phyloP scores from a whole-genome alignment of 108 stramenopile genomes.

The Skeletonema grethae region DNA sequence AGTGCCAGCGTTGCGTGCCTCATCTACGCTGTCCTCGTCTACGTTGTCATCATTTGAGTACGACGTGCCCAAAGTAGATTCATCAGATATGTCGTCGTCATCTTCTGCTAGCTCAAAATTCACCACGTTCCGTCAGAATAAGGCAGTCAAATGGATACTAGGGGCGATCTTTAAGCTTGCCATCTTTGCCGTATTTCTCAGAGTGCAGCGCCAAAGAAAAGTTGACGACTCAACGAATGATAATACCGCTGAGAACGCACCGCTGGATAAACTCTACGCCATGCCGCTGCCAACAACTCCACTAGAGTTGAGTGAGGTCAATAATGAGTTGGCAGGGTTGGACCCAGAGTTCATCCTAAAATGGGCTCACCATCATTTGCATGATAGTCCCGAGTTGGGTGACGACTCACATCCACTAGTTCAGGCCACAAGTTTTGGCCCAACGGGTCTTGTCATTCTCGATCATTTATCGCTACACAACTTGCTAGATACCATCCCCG shows the following conservation, averaged over 20 bases:
- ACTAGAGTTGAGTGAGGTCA: constrained; percentile 7
- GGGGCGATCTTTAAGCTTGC: not conserved
- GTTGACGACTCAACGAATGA: too few relatives aligned
- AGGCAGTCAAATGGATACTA: not conserved
- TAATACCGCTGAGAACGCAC: not conserved
- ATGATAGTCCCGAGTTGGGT: not conserved
- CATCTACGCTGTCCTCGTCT: not conserved
- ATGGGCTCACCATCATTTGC: constrained; percentile 27
- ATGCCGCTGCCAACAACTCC: constrained; percentile 17
- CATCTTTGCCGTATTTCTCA: not conserved
- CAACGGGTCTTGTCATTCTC: constrained; percentile 50
- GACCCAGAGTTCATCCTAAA: constrained; percentile 21
- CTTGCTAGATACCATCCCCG: constrained; percentile 32
- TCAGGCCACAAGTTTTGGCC: constrained; percentile 52
- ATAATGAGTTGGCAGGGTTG: constrained; percentile 8
- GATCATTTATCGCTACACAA: constrained; percentile 25
- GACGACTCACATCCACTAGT: constrained; percentile 26
- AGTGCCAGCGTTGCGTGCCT: not conserved
- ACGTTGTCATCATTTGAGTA: not conserved
- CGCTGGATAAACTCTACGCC: constrained; percentile 15
- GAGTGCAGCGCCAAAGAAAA: not conserved
- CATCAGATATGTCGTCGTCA: not conserved
- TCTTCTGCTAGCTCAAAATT: not conserved
- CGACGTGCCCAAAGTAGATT: not conserved
- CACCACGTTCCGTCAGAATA: not conserved